Evolutionary conservation across 257 asterid species (phyloP), one percentile per base, ranked within the genome.

Genomic region (Solanum chilense): DNA sequence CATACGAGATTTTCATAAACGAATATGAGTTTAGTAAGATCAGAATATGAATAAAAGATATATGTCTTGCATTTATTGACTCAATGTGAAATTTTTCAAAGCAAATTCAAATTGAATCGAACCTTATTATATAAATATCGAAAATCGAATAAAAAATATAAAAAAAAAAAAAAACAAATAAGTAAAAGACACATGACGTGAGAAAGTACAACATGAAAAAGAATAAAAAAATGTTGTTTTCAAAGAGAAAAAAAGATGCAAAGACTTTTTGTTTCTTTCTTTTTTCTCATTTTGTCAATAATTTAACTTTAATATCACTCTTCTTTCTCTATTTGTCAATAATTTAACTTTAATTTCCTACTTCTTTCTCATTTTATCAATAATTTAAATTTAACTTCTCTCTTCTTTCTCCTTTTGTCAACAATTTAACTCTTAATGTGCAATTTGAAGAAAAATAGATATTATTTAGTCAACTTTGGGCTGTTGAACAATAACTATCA

Each of bases 101-200:
- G 0, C 0, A 0, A 71, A 20, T 33, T 14, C 0, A 15, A 71
- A 71, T 35, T 35, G 2, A 71, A 3, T 69, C 2, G 0, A 2
- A 7, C 0, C 1, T 7, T 8, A 1, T 7, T 69, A 14, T 69
- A 15, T 1, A 14, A 1, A 14, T 31, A 69, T 2, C 0, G 2
- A 0, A 69, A 2, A 31, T 11, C 2, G 0, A 70, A 69, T 15
- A 16, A 11, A 29, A 68, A 69, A 2, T n/a, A 33, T 33, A 33
- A 3, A 33, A 12, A 49, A 49, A 33, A 3, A 33, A 12, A 49
- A 49, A 5, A 49, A 5, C 7, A 14, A 5, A 45, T 11, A 27
- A 3, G 13, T 16, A 16, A 70, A 16, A 31, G 13, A 31, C 6
- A 31, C 42, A 16, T 31, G 44, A 15, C 9, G 23, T 41, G 23